A percentile compares a stretch with the other conserved stretches of the same genome.
Conservation (phyloP, 1,284 basidiomycete species). For the Coniferiporia sulphurascens region DNA sequence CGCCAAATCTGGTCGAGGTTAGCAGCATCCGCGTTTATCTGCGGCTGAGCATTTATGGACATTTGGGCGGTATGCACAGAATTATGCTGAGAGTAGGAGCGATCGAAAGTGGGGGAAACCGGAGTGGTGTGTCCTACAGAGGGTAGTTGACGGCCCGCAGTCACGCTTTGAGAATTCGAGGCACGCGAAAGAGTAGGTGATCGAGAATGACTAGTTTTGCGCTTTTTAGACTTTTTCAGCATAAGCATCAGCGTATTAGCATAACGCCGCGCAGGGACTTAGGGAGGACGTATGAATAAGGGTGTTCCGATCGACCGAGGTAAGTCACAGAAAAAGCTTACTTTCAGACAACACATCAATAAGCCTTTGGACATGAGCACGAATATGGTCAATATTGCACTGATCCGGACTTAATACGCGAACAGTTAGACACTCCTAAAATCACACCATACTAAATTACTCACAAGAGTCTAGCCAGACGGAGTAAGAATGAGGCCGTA, state of each 20-base stretch:
- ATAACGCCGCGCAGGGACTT: constrained; percentile 87
- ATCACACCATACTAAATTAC: constrained; percentile 25
- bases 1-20: constrained; percentile 74
- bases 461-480: constrained; percentile 81
- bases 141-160: constrained; percentile 35
- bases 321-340: constrained; percentile 29
- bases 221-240: constrained; percentile 71
- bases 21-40: constrained; percentile 34
- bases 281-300: constrained; percentile 12
- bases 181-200: constrained; percentile 50
- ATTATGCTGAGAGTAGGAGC: constrained; percentile 44
- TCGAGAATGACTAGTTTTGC: constrained; percentile 44
- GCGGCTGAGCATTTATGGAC: constrained; percentile 28
- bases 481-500: constrained; percentile 82
- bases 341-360: constrained; percentile 72
- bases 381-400: constrained; percentile 72
- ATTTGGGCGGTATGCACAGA: constrained; percentile 32
- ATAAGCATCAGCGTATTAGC: constrained; percentile 84
- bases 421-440: constrained; percentile 2
- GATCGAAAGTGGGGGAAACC: constrained; percentile 33
- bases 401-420: constrained; percentile 63
- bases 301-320: constrained; percentile 7
- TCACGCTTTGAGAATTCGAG: constrained; percentile 13
- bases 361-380: constrained; percentile 73
- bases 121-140: constrained; percentile 24